A percentile compares a stretch with the other conserved stretches of the same genome.
Evolutionary conservation across 164 flowering plant species (phyloP).

Genomic region (Warburgia ugandensis): DNA sequence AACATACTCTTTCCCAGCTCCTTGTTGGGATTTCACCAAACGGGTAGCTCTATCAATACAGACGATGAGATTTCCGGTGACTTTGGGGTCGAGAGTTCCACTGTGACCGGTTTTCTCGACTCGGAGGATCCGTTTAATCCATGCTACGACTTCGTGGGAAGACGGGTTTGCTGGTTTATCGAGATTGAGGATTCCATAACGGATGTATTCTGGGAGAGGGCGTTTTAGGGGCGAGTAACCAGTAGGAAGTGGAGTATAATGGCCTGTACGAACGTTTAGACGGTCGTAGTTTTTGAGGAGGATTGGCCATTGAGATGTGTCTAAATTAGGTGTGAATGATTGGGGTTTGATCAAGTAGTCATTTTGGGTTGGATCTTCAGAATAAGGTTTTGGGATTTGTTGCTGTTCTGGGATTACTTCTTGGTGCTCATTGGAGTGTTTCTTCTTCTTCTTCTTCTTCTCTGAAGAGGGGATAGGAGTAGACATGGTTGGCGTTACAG

Average conservation of each 20-base stretch:
- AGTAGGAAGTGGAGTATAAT: conserved; percentile 65
- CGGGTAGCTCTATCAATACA: conserved; percentile 75
- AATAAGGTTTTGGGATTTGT: background rate
- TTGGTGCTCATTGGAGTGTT: conserved; percentile 1
- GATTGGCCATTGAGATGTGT: conserved; percentile 76
- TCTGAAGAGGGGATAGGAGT: conserved; percentile 5
- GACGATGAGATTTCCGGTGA: conserved; percentile 69
- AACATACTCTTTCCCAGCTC: conserved; percentile 81
- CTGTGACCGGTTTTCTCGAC: conserved; percentile 72
- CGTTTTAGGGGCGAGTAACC: conserved; percentile 72
- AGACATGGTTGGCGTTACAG: conserved; percentile 2
- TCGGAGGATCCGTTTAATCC: conserved; percentile 66
- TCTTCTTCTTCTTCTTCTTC: conserved; percentile 35
- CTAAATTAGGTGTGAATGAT: conserved; percentile 51
- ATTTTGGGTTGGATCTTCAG: conserved; percentile 7
- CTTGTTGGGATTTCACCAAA: conserved; percentile 73
- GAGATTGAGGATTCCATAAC: conserved; percentile 65
- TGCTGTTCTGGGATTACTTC: background rate
- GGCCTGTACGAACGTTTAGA: conserved; percentile 70
- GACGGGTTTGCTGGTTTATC: conserved; percentile 80
- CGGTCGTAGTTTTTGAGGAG: conserved; percentile 73
- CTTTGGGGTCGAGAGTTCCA: conserved; percentile 78
- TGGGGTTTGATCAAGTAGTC: conserved; percentile 60
- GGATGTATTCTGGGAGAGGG: conserved; percentile 53
- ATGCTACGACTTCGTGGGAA: conserved; percentile 77